A percentile compares a stretch with the other conserved stretches of the same genome.
These are phyloP conservation scores for Saccharomyces kudriavzevii DNA, from an alignment of 805 yeast species.

Conservation along the genomic window DNA sequence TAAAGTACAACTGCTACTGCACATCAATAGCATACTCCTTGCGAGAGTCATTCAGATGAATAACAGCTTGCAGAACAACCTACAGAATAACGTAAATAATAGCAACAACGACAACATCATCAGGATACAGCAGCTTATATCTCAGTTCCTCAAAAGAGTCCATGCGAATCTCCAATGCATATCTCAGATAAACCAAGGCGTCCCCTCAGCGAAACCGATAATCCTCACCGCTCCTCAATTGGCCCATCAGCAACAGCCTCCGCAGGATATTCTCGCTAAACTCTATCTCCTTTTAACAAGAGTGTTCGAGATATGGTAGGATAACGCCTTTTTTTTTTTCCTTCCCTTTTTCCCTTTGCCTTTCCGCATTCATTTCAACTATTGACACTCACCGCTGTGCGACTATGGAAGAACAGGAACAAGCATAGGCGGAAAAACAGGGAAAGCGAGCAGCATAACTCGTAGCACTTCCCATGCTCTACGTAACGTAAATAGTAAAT, in stretches of 20 bases:
- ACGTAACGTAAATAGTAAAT: background rate
- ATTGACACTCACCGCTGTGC: no score
- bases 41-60: constrained; percentile 23
- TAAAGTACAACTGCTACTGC: constrained; percentile 29
- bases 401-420: no score
- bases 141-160: constrained; percentile 28
- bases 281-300: constrained; percentile 27
- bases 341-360: background rate
- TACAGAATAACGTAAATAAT: constrained; percentile 9
- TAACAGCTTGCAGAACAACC: constrained; percentile 9
- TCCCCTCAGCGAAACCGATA: constrained; percentile 19
- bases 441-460: background rate
- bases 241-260: constrained; percentile 11
- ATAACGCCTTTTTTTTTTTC: background rate
- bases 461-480: background rate
- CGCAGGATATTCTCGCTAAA: constrained; percentile 26
- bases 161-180: constrained; percentile 32
- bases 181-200: constrained; percentile 30
- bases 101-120: constrained; percentile 10
- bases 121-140: constrained; percentile 22
- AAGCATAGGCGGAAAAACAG: no score
- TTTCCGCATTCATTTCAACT: background rate
- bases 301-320: constrained; percentile 29
- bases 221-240: constrained; percentile 20
- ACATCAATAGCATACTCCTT: constrained; percentile 27